phyloP scores from a whole-genome alignment of 1,139 yeast species.

The Protomyces pachydermus region DNA sequence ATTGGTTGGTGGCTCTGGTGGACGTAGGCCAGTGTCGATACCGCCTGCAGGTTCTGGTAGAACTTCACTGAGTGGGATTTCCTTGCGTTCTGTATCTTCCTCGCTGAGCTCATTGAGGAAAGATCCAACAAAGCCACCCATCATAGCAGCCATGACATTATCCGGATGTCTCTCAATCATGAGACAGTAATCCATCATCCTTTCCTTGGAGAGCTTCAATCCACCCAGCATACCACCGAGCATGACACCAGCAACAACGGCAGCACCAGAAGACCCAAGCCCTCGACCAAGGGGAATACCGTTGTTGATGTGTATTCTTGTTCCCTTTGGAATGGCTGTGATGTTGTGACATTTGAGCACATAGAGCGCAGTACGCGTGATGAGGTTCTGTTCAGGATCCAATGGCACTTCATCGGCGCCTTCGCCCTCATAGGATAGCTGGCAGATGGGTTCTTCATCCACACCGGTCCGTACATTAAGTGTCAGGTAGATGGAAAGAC shows the following conservation, averaged over 20 bases:
- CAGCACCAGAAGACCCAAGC: slow-evolving; percentile 96
- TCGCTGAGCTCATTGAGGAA: slow-evolving; percentile 74
- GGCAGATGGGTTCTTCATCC: slow-evolving; percentile 44
- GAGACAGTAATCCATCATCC: slow-evolving; percentile 88
- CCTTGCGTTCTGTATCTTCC: slow-evolving; percentile 65
- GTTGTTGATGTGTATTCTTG: slow-evolving; percentile 72
- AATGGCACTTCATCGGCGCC: slow-evolving; percentile 79
- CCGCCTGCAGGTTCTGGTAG: slow-evolving; percentile 75
- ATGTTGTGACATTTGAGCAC: slow-evolving; percentile 78
- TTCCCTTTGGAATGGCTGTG: slow-evolving; percentile 71
- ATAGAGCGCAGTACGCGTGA: slow-evolving; percentile 88
- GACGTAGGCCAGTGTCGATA: slow-evolving; percentile 57
- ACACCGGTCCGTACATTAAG: slow-evolving; percentile 48
- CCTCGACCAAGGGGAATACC: slow-evolving; percentile 97
- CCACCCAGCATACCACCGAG: slow-evolving; percentile 80
- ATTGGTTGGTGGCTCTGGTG: slow-evolving; percentile 76
- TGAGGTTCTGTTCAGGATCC: slow-evolving; percentile 68
- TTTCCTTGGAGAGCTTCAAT: slow-evolving; percentile 63
- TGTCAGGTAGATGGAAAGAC: slow-evolving; percentile 67
- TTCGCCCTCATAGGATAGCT: slow-evolving; percentile 64
- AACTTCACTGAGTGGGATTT: slow-evolving; percentile 77
- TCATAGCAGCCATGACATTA: slow-evolving; percentile 96
- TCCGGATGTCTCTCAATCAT: slow-evolving; percentile 98
- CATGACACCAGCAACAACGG: slow-evolving; percentile 95
- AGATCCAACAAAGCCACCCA: slow-evolving; percentile 97